Conservation (phyloP, 1,284 basidiomycete species). For the Peniophora sp. region DNA sequence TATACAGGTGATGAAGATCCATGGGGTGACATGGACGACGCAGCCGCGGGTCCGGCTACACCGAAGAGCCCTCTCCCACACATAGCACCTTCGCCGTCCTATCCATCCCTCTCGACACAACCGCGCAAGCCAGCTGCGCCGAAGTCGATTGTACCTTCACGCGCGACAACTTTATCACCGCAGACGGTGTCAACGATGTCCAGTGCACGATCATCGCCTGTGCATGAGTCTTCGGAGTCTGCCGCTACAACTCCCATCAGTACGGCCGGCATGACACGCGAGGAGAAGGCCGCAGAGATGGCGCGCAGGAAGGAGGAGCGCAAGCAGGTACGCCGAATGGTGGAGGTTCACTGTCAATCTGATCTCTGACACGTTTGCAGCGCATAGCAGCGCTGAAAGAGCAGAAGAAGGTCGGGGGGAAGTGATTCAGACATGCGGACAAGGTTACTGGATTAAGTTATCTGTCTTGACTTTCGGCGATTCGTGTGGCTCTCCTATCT, state of each 20-base stretch:
- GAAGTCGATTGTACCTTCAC: neutral
- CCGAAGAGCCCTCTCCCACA: slow-evolving; percentile 1
- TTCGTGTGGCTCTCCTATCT: no score
- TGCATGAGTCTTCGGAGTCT: slow-evolving; percentile 9
- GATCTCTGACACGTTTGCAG: slow-evolving; percentile 23
- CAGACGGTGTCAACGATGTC: neutral
- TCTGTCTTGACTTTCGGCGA: no score
- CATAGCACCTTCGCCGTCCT: neutral
- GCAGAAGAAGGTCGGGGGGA: slow-evolving; percentile 45
- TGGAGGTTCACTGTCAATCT: neutral
- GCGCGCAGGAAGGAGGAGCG: slow-evolving; percentile 82
- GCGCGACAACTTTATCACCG: neutral
- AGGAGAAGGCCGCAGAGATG: slow-evolving; percentile 87
- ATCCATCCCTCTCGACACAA: slow-evolving; percentile 8
- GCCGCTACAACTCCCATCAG: slow-evolving; percentile 15
- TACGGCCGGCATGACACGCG: slow-evolving; percentile 57
- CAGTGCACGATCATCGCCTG: slow-evolving; percentile 7
- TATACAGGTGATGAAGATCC: slow-evolving; percentile 11
- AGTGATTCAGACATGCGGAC: neutral
- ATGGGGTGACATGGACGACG: slow-evolving; percentile 11
- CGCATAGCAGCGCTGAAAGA: slow-evolving; percentile 66
- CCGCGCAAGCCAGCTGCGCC: neutral
- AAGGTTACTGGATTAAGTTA: no score
- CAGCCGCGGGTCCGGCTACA: slow-evolving; percentile 1
- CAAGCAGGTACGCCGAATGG: slow-evolving; percentile 51